Evolutionary conservation across 2,329 filamentous ascomycete genomes (phyloP).

Genomic region (Stagonosporopsis chrysanthemi): DNA sequence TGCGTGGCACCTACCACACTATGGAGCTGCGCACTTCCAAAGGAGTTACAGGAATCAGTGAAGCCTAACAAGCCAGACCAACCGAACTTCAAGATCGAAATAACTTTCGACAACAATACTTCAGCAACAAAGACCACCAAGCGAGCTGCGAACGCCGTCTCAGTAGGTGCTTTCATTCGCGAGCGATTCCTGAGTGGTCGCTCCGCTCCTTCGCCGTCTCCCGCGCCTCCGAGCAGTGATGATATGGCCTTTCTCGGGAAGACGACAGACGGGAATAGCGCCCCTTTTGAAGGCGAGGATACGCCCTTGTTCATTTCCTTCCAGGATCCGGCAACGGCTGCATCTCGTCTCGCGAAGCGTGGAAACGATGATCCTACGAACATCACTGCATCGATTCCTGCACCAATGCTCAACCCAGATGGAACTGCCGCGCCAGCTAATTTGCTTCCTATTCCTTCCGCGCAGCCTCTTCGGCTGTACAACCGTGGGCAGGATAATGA

Average conservation of each 20-base stretch:
- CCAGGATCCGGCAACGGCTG: slow-evolving; percentile 52
- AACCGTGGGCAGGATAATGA: slow-evolving; percentile 82
- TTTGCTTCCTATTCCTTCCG: slow-evolving; percentile 71
- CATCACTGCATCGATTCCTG: slow-evolving; percentile 65
- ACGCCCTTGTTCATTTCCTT: slow-evolving; percentile 90
- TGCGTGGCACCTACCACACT: slow-evolving; percentile 77
- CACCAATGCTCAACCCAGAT: slow-evolving; percentile 68
- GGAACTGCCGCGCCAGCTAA: slow-evolving; percentile 76
- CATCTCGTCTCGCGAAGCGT: slow-evolving; percentile 49
- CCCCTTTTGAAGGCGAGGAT: slow-evolving; percentile 79
- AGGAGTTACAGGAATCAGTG: slow-evolving; percentile 73
- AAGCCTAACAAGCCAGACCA: slow-evolving; percentile 70
- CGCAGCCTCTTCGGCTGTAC: slow-evolving; percentile 83
- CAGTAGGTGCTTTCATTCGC: slow-evolving; percentile 45
- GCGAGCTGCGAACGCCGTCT: slow-evolving; percentile 69
- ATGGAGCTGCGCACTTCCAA: slow-evolving; percentile 88
- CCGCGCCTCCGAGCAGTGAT: slow-evolving; percentile 65
- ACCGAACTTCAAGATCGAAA: slow-evolving; percentile 82
- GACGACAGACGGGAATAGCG: slow-evolving; percentile 77
- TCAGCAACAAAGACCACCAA: slow-evolving; percentile 32
- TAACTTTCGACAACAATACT: slow-evolving; percentile 66
- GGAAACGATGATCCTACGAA: slow-evolving; percentile 44
- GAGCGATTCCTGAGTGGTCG: slow-evolving; percentile 39
- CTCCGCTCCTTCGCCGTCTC: slow-evolving; percentile 56
- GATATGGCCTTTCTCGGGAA: slow-evolving; percentile 86